Conservation (phyloP, 306 rosid genomes). For the Fagus crenata region DNA sequence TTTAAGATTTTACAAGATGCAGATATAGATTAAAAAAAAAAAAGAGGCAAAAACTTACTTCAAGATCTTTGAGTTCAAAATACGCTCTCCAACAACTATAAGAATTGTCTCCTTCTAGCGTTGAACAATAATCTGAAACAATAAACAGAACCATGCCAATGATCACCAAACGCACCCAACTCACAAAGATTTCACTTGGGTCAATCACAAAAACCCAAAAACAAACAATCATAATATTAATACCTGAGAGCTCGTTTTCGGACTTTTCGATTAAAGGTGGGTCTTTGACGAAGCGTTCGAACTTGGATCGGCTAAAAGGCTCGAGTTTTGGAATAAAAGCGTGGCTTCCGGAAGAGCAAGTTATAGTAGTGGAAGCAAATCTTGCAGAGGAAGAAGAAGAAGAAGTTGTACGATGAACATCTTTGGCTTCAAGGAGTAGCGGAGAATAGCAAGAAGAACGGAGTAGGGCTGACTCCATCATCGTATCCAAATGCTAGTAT, state of each 20-base stretch:
- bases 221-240: neutral
- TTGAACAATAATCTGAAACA: constrained; percentile 69
- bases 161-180: neutral
- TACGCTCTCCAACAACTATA: constrained; percentile 93
- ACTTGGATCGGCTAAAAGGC: constrained; percentile 76
- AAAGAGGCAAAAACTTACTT: constrained; percentile 45
- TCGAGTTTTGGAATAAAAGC: constrained; percentile 71
- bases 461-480: constrained; percentile 47
- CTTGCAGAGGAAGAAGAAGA: constrained; percentile 13
- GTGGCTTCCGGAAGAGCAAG: constrained; percentile 57
- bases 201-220: neutral
- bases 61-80: constrained; percentile 82
- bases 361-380: constrained; percentile 30
- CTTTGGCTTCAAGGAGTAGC: constrained; percentile 40
- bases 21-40: neutral
- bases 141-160: neutral
- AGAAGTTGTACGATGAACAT: constrained; percentile 29
- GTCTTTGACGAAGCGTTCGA: constrained; percentile 58
- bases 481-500: constrained; percentile 28
- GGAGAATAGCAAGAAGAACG: constrained; percentile 50
- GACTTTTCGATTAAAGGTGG: constrained; percentile 78
- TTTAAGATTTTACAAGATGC: neutral
- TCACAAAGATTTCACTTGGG: neutral
- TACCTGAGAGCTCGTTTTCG: constrained; percentile 70
- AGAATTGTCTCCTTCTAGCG: constrained; percentile 83